Base-by-base conservation (phyloP, 345 rosid species). In the Moringa oleifera region DNA sequence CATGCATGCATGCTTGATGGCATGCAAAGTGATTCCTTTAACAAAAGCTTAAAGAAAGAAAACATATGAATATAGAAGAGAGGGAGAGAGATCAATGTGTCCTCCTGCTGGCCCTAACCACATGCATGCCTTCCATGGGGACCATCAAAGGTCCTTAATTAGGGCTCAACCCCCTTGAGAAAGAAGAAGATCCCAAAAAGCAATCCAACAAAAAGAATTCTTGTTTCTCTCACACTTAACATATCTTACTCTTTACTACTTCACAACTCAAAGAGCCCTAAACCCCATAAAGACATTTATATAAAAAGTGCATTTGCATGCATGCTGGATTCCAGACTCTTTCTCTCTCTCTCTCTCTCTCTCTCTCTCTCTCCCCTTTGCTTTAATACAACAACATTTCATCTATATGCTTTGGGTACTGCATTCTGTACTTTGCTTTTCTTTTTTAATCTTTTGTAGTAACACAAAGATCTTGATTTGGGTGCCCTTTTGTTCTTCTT, bases 181-280 rank as follows among this genome's bases (percentile, higher is more conserved):
- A n/a, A n/a, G n/a, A n/a, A n/a, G 37, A 69, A 77, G 81, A 84
- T 84, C 86, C 86, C 84, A 73, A 75, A 79, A 81, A 72, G 72
- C 41, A 71, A 65, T 57, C 41, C 59, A 72, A 41, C 17, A 53
- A 51, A 51, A 62, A 58, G 23, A 47, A 21, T 51, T 25, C 20
- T 31, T 9, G 50, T 53, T 57, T 63, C 31, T 36, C 31, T 53
- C 51, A 25, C 23, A n/a, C n/a, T n/a, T n/a, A n/a, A n/a, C 46
- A 51, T 46, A 73, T 66, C 56, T 72, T 66, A 59, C 63, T 64
- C 55, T 36, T 49, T 36, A 65, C 65, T 50, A 54, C 36, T 56
- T 23, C 23, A 59, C 68, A 68, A 66, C 57, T 58, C 61, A 68
- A 68, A 51, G 56, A n/a, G n/a, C 75, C 61, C 68, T 65, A 66